Base-by-base conservation (phyloP, 2,329 filamentous ascomycete genomes). In the Alternaria angustiovoidea region DNA sequence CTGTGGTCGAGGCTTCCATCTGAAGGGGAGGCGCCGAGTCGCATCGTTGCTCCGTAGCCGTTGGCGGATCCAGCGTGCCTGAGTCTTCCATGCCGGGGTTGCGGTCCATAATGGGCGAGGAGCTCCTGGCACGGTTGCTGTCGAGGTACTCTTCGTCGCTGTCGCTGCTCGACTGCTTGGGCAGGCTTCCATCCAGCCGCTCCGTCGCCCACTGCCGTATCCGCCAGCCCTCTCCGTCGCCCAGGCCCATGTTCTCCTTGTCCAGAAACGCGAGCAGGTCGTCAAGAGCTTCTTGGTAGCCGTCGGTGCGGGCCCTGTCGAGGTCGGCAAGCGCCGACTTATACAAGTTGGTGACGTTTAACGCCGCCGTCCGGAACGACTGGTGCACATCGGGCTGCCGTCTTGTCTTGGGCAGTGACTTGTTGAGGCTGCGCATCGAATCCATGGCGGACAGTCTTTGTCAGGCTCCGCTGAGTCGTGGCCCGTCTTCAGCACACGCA, bases 331-430 rank as follows among this genome's bases (percentile, higher is more conserved):
- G 90, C 3, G 94, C 94, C 39, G 90, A 94, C 80, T 97, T 97
- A 83, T 98, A 98, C 14, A 99, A 88, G 74, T 96, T 97, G 48
- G 95, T 98, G 56, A 98, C 94, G 6, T 93, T 96, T 34, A 97
- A 85, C 20, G 95, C 95, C 34, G 95, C 95, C 16, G 91, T 89
- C 79, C 93, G 95, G 85, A 99, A 99, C 59, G 92, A 90, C 70
- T 94, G 90, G 59, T 97, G 88, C 48, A 97, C 88, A 74, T 83
- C 76, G 44, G 72, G 79, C 66, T 80, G 77, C 48, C 67, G 67
- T 51, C 72, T 68, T 14, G 77, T 71, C 58, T 70, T 73, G 7
- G 78, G 78, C 46, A 80, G 71, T 34, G 78, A 79, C 38, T 67
- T 79, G 68, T 80, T 79, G 32, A 80, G 73, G 55, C 75, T 78